Conservation (phyloP, 352 stramenopile species). For the Globisporangium abappressorium region DNA sequence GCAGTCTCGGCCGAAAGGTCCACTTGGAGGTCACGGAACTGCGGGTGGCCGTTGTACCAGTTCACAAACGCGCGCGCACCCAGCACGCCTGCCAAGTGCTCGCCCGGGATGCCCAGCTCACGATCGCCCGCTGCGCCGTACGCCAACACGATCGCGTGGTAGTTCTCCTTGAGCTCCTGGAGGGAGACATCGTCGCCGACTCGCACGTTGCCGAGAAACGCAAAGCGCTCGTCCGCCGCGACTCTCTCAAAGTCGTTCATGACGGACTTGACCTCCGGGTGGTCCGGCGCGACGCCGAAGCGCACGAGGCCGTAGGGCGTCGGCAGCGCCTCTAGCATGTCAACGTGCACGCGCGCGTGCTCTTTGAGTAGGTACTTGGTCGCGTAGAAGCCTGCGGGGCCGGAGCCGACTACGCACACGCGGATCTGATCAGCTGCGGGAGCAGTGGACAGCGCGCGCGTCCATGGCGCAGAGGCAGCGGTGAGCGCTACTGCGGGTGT, state of each 20-base stretch:
- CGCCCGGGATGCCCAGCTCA: slow-evolving; percentile 83
- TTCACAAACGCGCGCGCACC: slow-evolving; percentile 95
- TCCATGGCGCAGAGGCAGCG: neutral
- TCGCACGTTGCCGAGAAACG: slow-evolving; percentile 89
- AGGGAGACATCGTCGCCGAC: slow-evolving; percentile 89
- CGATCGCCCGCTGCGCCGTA: slow-evolving; percentile 94
- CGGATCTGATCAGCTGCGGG: slow-evolving; percentile 20
- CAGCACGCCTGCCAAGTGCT: slow-evolving; percentile 74
- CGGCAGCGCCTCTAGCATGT: slow-evolving; percentile 94
- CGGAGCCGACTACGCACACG: slow-evolving; percentile 89
- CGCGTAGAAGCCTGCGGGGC: slow-evolving; percentile 92
- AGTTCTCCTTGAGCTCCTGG: slow-evolving; percentile 83
- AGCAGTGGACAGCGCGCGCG: neutral
- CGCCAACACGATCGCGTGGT: slow-evolving; percentile 94
- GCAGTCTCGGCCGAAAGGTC: slow-evolving; percentile 67
- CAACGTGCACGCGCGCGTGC: slow-evolving; percentile 49
- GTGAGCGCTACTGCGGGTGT: neutral
- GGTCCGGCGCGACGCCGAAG: slow-evolving; percentile 96
- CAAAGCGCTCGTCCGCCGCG: slow-evolving; percentile 70
- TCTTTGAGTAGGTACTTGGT: slow-evolving; percentile 94
- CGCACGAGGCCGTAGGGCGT: slow-evolving; percentile 96
- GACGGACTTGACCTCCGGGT: slow-evolving; percentile 98
- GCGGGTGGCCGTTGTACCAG: slow-evolving; percentile 99
- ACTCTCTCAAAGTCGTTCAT: slow-evolving; percentile 96
- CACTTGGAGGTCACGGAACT: slow-evolving; percentile 85